Evolutionary conservation across 2,329 filamentous ascomycete species (phyloP).

Genomic region (Xylaria arbuscula): DNA sequence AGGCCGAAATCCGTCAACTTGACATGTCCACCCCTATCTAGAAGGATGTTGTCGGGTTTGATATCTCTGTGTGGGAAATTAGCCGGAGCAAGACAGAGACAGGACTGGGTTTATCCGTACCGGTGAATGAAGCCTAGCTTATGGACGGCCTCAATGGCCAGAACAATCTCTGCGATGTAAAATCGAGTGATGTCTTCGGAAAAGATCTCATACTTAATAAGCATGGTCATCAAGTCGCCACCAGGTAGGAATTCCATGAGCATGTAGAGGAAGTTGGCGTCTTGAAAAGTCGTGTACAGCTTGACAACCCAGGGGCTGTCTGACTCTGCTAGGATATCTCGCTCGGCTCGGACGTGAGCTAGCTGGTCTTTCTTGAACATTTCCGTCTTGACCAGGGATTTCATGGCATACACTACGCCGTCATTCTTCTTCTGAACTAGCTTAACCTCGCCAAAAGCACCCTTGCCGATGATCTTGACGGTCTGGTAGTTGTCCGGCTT

Average conservation of each 20-base stretch:
- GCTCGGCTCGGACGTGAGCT: slow-evolving; percentile 95
- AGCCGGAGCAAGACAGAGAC: slow-evolving; percentile 14
- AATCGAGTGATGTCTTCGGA: slow-evolving; percentile 98
- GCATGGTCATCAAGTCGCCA: slow-evolving; percentile 99
- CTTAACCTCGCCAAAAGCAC: slow-evolving; percentile 98
- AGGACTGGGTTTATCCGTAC: slow-evolving; percentile 65
- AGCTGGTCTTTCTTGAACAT: slow-evolving; percentile 99
- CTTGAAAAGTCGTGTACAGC: slow-evolving; percentile 97
- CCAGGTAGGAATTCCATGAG: slow-evolving; percentile 99
- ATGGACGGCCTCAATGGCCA: slow-evolving; percentile 98
- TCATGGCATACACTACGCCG: slow-evolving; percentile 97
- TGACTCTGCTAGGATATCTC: slow-evolving; percentile 98
- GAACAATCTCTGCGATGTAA: slow-evolving; percentile 97
- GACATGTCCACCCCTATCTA: slow-evolving; percentile 95
- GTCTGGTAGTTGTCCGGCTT: slow-evolving; percentile 94
- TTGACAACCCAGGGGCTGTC: slow-evolving; percentile 99
- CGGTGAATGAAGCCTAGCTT: slow-evolving; percentile 98
- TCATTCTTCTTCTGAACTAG: slow-evolving; percentile 96
- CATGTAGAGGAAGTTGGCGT: slow-evolving; percentile 96
- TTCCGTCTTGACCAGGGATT: slow-evolving; percentile 97
- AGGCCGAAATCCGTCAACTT: slow-evolving; percentile 98
- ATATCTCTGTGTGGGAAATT: slow-evolving; percentile 82
- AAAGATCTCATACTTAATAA: slow-evolving; percentile 99
- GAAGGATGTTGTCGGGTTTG: slow-evolving; percentile 97
- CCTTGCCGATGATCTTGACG: slow-evolving; percentile 98